Percentiles rank a stretch among this genome's conserved stretches.
These are phyloP conservation scores for Phytophthora sp. DNA, from an alignment of 352 stramenopile species.

Conservation along the genomic window DNA sequence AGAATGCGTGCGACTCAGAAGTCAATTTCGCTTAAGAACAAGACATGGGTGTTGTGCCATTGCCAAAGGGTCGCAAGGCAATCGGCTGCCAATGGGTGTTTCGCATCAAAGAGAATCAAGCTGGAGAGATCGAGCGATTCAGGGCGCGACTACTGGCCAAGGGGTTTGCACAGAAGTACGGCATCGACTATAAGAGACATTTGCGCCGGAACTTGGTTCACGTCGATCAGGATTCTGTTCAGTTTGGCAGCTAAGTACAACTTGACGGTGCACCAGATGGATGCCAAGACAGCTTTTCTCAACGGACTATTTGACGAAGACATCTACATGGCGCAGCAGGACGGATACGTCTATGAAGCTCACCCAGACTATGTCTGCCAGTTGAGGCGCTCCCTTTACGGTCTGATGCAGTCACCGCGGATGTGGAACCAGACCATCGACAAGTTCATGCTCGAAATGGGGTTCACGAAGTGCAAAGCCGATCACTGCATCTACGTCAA, in stretches of 20 bases:
- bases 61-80: neutral
- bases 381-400: neutral
- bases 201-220: no score
- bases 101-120: no score
- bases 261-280: no score
- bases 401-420: neutral
- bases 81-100: no score
- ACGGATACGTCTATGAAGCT: neutral
- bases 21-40: neutral
- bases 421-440: constrained; percentile 12
- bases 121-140: no score
- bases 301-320: no score
- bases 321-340: neutral
- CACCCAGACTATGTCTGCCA: neutral
- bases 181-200: no score
- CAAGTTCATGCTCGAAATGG: neutral
- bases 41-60: neutral
- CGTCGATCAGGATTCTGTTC: no score
- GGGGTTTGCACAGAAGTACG: no score
- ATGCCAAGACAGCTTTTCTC: no score
- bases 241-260: no score
- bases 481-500: constrained; percentile 1
- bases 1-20: constrained; percentile 14
- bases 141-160: no score
- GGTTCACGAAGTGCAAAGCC: neutral